phyloP scores from a whole-genome alignment of 768 basidiomycete genomes.

The Amanita muscaria region DNA sequence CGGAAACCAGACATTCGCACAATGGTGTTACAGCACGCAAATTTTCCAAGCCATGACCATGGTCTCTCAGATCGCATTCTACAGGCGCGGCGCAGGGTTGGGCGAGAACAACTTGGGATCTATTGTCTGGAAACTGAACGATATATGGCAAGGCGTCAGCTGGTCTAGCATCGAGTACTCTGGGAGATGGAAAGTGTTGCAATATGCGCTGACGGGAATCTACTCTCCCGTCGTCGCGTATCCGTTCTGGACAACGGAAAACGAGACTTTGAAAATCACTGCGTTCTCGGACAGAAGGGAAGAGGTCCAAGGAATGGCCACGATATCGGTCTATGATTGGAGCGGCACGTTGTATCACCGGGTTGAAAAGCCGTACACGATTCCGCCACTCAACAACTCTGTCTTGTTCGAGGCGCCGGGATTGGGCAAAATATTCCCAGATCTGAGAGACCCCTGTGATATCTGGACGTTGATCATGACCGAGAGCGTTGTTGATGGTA shows the following conservation, averaged over 20 bases:
- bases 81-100: constrained; percentile 48
- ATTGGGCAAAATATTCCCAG: constrained; percentile 36
- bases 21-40: constrained; percentile 58
- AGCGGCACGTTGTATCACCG: constrained; percentile 31
- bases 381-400: constrained; percentile 44
- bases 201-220: constrained; percentile 37
- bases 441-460: constrained; percentile 28
- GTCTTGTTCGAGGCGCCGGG: constrained; percentile 32
- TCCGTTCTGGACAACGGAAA: constrained; percentile 47
- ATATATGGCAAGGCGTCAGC: constrained; percentile 52
- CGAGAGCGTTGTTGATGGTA: constrained; percentile 34
- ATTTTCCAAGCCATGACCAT: constrained; percentile 53
- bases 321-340: constrained; percentile 55
- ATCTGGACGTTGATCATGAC: constrained; percentile 46
- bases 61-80: constrained; percentile 51
- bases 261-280: constrained; percentile 37
- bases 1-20: constrained; percentile 55
- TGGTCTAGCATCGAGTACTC: constrained; percentile 51
- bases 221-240: constrained; percentile 42
- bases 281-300: constrained; percentile 47
- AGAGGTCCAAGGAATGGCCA: constrained; percentile 33
- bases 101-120: constrained; percentile 53
- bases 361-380: constrained; percentile 29
- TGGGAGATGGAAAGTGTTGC: constrained; percentile 51
- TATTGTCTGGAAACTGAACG: constrained; percentile 52